These are phyloP conservation scores for Phaffomyces antillensis DNA, from an alignment of 805 yeast genomes.

Conservation along the genomic window DNA sequence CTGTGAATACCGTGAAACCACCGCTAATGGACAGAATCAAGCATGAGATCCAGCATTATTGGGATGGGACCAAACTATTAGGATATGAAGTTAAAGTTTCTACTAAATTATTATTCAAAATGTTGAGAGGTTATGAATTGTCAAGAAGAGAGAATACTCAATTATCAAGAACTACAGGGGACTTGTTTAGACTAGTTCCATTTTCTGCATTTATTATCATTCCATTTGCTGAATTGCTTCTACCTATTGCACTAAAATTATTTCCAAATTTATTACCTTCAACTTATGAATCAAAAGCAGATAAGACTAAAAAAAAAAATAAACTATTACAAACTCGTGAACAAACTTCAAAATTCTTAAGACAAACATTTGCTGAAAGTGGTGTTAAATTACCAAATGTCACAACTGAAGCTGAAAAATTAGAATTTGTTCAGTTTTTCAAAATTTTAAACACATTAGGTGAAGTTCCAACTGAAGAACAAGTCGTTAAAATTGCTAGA, in stretches of 20 bases:
- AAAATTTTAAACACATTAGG: constrained; percentile 58
- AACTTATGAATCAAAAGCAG: constrained; percentile 68
- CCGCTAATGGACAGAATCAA: constrained; percentile 79
- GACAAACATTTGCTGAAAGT: constrained; percentile 58
- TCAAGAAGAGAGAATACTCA: constrained; percentile 88
- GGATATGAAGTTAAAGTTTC: constrained; percentile 88
- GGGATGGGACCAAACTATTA: constrained; percentile 92
- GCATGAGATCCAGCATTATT: constrained; percentile 84
- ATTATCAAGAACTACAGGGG: constrained; percentile 78
- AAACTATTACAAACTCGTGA: constrained; percentile 56
- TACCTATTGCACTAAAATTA: constrained; percentile 84
- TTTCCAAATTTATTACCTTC: constrained; percentile 94
- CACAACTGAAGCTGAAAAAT: constrained; percentile 63
- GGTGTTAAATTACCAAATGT: constrained; percentile 64
- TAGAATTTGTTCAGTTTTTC: constrained; percentile 74
- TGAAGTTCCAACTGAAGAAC: constrained; percentile 57
- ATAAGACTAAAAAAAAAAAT: constrained; percentile 50
- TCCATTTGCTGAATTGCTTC: constrained; percentile 89
- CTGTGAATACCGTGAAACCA: constrained; percentile 28
- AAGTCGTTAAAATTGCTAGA: constrained; percentile 76
- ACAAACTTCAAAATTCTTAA: constrained; percentile 53
- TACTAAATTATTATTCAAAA: constrained; percentile 68
- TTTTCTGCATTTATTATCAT: constrained; percentile 83
- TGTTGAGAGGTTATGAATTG: constrained; percentile 85
- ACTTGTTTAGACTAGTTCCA: constrained; percentile 83